A percentile compares a stretch with the other conserved stretches of the same genome.
These are phyloP conservation scores for Hydrangea macrophylla DNA, from an alignment of 148 eudicot species.

Conservation along the genomic window DNA sequence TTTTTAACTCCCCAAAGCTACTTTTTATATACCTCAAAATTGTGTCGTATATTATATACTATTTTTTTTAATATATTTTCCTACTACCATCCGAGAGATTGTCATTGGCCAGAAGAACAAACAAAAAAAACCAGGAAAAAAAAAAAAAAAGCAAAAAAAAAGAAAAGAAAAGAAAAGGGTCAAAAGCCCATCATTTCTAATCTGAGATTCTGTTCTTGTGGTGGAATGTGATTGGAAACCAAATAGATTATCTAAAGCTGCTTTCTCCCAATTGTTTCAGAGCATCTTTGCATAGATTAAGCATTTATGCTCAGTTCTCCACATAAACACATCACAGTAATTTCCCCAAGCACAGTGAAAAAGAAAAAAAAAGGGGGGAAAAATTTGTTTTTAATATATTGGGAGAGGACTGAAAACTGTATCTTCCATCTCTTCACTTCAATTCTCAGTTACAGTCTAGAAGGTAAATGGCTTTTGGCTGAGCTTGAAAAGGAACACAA, in stretches of 20 bases:
- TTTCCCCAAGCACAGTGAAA: constrained; percentile 11
- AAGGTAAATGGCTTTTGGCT: constrained; percentile 8
- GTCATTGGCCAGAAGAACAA: constrained; percentile 12
- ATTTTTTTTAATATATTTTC: constrained; percentile 1
- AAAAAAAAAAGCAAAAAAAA: too few species aligned
- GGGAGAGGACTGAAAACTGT: constrained; percentile 22
- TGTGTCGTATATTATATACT: neutral
- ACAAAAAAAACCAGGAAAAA: constrained; percentile 12
- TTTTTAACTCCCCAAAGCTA: constrained; percentile 14
- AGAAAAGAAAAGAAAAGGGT: constrained; percentile 18
- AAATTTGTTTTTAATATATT: constrained; percentile 26
- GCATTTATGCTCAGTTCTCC: constrained; percentile 16
- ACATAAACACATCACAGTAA: constrained; percentile 12
- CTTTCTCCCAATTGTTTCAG: constrained; percentile 42
- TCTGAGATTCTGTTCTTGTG: constrained; percentile 56
- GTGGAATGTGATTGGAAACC: constrained; percentile 53
- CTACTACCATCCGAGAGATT: constrained; percentile 8
- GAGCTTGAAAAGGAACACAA: neutral
- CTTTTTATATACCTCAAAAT: neutral
- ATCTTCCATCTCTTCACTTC: constrained; percentile 9
- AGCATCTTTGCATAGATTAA: constrained; percentile 43
- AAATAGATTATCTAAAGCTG: constrained; percentile 43
- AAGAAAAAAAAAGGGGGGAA: constrained; percentile 15
- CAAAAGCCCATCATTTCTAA: constrained; percentile 36
- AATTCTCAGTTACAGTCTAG: neutral